Conservation (phyloP, 306 rosid species). For the Casuarina equisetifolia region DNA sequence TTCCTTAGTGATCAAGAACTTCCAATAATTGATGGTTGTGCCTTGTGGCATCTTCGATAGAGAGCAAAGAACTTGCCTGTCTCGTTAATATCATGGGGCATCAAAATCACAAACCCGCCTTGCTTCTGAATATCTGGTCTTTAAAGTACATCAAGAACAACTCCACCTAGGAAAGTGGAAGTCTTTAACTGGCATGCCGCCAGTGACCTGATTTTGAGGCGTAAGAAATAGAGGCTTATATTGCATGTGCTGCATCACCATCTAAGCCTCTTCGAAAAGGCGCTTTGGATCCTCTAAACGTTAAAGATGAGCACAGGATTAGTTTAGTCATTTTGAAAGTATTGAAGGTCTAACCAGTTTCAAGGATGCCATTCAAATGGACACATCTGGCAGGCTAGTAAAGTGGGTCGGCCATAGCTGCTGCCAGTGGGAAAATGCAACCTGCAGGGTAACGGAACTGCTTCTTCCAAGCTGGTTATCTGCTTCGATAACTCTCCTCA, state of each 20-base stretch:
- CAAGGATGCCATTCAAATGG: slow-evolving; percentile 54
- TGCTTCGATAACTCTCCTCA: slow-evolving; percentile 50
- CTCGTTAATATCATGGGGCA: neutral
- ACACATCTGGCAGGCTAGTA: slow-evolving; percentile 54
- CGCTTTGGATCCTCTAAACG: neutral
- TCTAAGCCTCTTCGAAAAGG: neutral
- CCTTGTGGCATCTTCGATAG: neutral
- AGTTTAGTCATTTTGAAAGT: slow-evolving; percentile 17
- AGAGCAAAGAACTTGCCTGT: neutral
- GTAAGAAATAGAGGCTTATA: neutral
- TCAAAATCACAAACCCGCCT: no score
- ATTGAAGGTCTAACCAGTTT: slow-evolving; percentile 32
- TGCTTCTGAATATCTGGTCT: no score
- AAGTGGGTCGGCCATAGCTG: slow-evolving; percentile 55
- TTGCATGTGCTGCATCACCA: slow-evolving; percentile 19
- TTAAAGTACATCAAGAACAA: neutral
- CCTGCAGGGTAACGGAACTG: slow-evolving; percentile 56
- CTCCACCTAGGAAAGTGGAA: neutral
- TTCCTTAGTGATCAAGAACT: neutral
- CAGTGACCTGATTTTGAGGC: neutral
- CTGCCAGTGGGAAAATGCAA: slow-evolving; percentile 58
- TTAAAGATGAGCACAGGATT: neutral
- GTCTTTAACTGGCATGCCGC: slow-evolving; percentile 5
- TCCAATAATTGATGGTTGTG: neutral
- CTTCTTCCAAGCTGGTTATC: slow-evolving; percentile 54